Percentiles rank a stretch among this genome's conserved stretches.
Evolutionary conservation across 2,329 filamentous ascomycete species (phyloP).

Genomic region (Tolypocladium inflatum): DNA sequence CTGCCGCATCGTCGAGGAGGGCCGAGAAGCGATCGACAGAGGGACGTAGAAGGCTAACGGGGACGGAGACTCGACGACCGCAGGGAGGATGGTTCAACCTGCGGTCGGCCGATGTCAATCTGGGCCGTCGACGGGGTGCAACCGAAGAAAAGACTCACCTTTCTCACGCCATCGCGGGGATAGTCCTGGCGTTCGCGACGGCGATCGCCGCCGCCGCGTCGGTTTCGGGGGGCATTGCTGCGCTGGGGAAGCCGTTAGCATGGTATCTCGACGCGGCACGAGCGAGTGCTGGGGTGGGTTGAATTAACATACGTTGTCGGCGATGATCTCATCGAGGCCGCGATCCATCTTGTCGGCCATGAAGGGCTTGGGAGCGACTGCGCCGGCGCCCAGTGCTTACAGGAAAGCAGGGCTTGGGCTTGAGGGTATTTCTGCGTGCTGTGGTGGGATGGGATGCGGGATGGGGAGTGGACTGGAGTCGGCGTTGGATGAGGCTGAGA

Average conservation of each 20-base stretch:
- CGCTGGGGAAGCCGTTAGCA: slow-evolving; percentile 11
- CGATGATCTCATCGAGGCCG: slow-evolving; percentile 48
- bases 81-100: slow-evolving; percentile 26
- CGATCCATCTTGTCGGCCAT: slow-evolving; percentile 40
- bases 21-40: slow-evolving; percentile 18
- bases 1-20: slow-evolving; percentile 18
- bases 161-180: slow-evolving; percentile 81
- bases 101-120: slow-evolving; percentile 2
- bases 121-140: neutral
- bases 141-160: slow-evolving; percentile 44
- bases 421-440: neutral
- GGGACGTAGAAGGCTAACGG: slow-evolving; percentile 18
- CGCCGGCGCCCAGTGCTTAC: neutral
- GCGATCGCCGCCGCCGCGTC: slow-evolving; percentile 24
- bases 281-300: neutral
- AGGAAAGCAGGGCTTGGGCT: neutral
- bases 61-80: slow-evolving; percentile 15
- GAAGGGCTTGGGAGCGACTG: slow-evolving; percentile 2
- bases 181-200: slow-evolving; percentile 33
- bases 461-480: neutral
- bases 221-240: slow-evolving; percentile 25
- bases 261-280: neutral
- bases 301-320: slow-evolving; percentile 30
- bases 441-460: neutral
- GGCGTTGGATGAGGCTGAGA: slow-evolving; percentile 1